Base-by-base conservation (phyloP, 2,329 filamentous ascomycete species). In the Microdochium bolleyi region DNA sequence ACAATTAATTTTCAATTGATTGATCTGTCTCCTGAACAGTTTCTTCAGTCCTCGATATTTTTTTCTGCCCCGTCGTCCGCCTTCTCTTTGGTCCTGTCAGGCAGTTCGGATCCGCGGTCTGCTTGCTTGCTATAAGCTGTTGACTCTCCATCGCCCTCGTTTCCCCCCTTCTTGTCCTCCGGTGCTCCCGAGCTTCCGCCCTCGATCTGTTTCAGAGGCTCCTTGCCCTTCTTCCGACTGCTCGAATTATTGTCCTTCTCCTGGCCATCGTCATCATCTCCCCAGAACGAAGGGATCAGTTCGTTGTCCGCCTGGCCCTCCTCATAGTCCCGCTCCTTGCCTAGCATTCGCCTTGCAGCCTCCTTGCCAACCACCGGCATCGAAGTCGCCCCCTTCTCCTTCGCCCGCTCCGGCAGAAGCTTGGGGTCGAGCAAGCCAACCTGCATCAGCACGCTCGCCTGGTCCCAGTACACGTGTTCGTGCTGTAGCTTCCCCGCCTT, bases 391-490 rank as follows among this genome's bases (percentile, higher is more conserved):
- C 71, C 72, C 5, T 60, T 55, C 10, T 67, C 64, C 21, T 61
- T 64, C 0, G 66, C 67, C 24, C 60, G 59, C 11, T 69, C 60
- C 0, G 73, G 69, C 1, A 75, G 50, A 0, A 70, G 14, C 0
- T 65, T 65, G 0, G 69, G 70, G 38, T 75, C 70, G 32, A 88
- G 58, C 34, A 86, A 61, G 0, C 82, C 84, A 5, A 80, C 62
- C 60, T 88, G 85, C 3, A 76, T 67, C n/a, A 88, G 66, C 9
- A 80, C 80, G 0, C 79, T 85, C 0, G 75, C 81, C 60, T 87
- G 83, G 53, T 88, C 84, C 84, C 84, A 88, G 10, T 77, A 74
- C 13, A 88, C 83, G 56, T 87, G 83, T 60, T 88, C 84, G 53
- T 86, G 81, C 54, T 80, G 84, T 1, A 88, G 64, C 1, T 80